Evolutionary conservation across 805 yeast genomes (phyloP), one percentile per base, ranked within the genome.

Genomic region (Kluyveromyces siamensis): DNA sequence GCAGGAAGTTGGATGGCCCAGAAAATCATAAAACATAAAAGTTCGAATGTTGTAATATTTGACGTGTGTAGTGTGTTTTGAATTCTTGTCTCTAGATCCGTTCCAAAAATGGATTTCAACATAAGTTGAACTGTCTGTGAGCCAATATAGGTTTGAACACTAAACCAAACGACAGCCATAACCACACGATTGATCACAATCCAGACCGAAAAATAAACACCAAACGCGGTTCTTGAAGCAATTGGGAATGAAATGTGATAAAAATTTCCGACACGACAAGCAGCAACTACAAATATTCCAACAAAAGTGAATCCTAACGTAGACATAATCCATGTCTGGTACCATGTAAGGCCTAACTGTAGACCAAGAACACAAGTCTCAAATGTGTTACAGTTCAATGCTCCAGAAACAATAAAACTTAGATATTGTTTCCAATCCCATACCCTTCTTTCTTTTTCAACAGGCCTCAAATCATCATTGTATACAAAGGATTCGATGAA

Each of bases 351-450:
- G 13, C 95, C 95, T 27, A 82, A 79, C 48, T 74, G 72, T 50
- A 85, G 81, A 57, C 96, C 95, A 0, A 96, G 85, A 2, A 93
- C 83, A 3, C 96, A 95, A 57, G 89, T 88, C 70, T 86, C 89
- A 89, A 93, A 87, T 9, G 96, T 87, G 65, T 87, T 87, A 62
- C 89, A 81, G 67, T 89, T 89, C 70, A 89, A 86, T 7, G 95
- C 81, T 62, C 89, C 96, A 0, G 96, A 86, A 50, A 88, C 70
- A 96, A 96, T 89, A 58, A 87, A 84, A 54, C 77, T 79, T 17
- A 86, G 82, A 63, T 72, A 89, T 62, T 88, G 85, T 65, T 72
- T 81, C 95, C 95, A 86, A 25, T 76, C 68, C 96, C 96, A 89
- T 16, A 76, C 75, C 61, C 96, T 74, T 60, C 95, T 79, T 4